Evolutionary conservation across 2,329 filamentous ascomycete genomes (phyloP), one percentile per base, ranked within the genome.

Genomic region (Calonectria crousiana): DNA sequence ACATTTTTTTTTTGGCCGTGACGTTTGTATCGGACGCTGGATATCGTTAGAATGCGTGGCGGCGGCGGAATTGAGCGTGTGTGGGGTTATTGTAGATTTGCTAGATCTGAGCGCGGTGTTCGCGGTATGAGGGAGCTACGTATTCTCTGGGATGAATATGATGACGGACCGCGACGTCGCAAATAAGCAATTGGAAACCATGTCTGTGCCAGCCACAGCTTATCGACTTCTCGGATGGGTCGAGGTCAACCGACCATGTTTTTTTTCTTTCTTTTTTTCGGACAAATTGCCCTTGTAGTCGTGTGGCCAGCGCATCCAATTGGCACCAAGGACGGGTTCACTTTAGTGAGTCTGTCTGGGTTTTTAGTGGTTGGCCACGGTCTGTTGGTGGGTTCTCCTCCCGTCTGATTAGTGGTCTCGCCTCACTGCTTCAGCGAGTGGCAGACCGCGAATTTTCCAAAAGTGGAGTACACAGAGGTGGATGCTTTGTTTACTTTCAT

Each of bases 401-500:
- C 53, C 52, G 30, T 53, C 47, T 26, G 14, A 38, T 69, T 58
- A 66, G 58, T 65, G 58, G 58, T 28, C 58, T 58, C 53, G 23
- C 56, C 38, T 32, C 36, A n/a, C 16, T 52, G 16, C n/a, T 53
- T 23, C 34, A 64, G 67, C 67, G 66, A 73, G 68, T 74, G 16
- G 28, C 20, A 20, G 52, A n/a, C 34, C 68, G 53, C 51, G 41
- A 67, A 62, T 41, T 44, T 53, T 3, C 26, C 6, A 53, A 66
- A 38, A 53, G 70, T 69, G 73, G 73, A 28, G 28, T 66, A 11
- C n/a, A 20, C 26, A 34, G 64, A 52, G 67, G 36, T 10, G 30
- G 64, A 14, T 38, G 75, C 76, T 84, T 84, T 84, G 82, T 84
- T 84, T 84, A 84, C 82, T 83, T 84, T 80, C 74, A 44, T 73